phyloP scores from a whole-genome alignment of 2,329 filamentous ascomycete species.

The Fusarium dlaminii region DNA sequence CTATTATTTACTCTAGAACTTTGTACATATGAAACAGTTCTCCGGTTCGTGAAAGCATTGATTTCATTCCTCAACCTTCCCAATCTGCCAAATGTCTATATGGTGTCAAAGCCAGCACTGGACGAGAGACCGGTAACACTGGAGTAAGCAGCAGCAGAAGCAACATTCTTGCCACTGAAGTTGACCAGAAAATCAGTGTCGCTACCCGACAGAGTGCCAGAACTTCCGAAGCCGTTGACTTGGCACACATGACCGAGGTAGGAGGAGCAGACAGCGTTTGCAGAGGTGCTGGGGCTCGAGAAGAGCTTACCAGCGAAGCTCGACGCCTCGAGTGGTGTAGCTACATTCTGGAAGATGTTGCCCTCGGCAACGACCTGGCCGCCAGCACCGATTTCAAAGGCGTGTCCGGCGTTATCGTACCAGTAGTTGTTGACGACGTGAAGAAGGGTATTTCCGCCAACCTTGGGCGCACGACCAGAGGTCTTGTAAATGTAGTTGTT shows the following conservation, averaged over 20 bases:
- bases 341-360: not conserved
- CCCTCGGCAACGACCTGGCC: not conserved
- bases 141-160: constrained; percentile 50
- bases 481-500: constrained; percentile 61
- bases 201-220: constrained; percentile 49
- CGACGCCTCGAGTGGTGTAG: constrained; percentile 25
- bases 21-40: not conserved
- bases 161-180: constrained; percentile 63
- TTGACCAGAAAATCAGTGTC: constrained; percentile 58
- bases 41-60: too few relatives aligned
- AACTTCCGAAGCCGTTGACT: constrained; percentile 57
- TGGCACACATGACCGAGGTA: constrained; percentile 60
- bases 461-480: not conserved
- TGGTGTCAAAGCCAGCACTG: constrained; percentile 57
- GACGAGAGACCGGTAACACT: constrained; percentile 49
- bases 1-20: not conserved
- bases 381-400: not conserved
- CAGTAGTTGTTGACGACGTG: constrained; percentile 9
- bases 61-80: fast-evolving
- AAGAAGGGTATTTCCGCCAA: constrained; percentile 1
- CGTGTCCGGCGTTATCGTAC: not conserved
- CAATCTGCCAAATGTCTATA: constrained; percentile 34
- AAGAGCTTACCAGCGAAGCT: constrained; percentile 52
- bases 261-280: constrained; percentile 53
- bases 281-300: constrained; percentile 42